Conservation (phyloP, 2,329 filamentous ascomycete genomes). For the Hypoxylon sp. region DNA sequence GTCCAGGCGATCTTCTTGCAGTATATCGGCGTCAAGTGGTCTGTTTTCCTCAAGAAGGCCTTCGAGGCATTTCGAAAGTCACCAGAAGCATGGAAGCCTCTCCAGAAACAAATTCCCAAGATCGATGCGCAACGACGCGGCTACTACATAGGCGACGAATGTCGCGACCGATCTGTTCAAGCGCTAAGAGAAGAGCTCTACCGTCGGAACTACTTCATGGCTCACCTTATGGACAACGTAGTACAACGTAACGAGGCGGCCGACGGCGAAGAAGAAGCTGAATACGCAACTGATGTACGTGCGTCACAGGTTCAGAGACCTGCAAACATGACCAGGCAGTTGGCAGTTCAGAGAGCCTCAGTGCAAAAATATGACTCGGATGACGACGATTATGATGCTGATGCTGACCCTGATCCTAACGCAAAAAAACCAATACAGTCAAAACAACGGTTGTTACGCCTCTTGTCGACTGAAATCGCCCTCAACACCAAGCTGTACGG, state of each 20-base stretch:
- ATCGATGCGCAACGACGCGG: conserved; percentile 46
- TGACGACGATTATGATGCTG: conserved; percentile 1
- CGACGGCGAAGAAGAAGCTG: conserved; percentile 56
- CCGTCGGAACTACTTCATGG: conserved; percentile 59
- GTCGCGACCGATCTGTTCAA: conserved; percentile 44
- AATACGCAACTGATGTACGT: conserved; percentile 43
- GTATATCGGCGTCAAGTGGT: conserved; percentile 62
- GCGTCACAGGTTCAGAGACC: too few species aligned
- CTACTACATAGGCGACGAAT: conserved; percentile 54
- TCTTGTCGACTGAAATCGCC: conserved; percentile 60
- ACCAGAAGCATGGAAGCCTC: conserved; percentile 53
- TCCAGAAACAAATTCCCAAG: conserved; percentile 47
- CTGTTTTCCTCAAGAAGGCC: conserved; percentile 56
- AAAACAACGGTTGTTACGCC: conserved; percentile 62
- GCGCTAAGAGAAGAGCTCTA: conserved; percentile 51
- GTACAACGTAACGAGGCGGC: conserved; percentile 38
- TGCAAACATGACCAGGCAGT: too few species aligned
- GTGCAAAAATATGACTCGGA: conserved; percentile 11
- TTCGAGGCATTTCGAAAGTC: conserved; percentile 51
- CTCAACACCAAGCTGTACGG: conserved; percentile 60
- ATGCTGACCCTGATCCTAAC: conserved; percentile 31
- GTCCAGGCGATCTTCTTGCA: conserved; percentile 65
- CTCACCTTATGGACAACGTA: conserved; percentile 54
- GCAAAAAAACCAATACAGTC: conserved; percentile 54
- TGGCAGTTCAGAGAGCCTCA: too few species aligned